Base-by-base conservation (phyloP, 2,329 filamentous ascomycete species). In the Gyromitra esculenta region DNA sequence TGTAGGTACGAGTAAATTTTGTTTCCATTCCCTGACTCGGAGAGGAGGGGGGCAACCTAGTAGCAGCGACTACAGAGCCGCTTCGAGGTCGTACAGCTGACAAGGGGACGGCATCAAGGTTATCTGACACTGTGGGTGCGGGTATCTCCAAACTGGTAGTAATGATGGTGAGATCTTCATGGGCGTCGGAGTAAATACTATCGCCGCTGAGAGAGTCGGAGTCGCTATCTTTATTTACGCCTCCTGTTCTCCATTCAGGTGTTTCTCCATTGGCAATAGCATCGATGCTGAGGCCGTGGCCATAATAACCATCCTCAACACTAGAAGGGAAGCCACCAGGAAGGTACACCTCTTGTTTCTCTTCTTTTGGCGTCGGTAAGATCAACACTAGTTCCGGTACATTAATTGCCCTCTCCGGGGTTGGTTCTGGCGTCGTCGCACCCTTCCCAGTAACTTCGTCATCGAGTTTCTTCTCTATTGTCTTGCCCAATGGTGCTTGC, bases 151-250 rank as follows among this genome's bases (percentile, higher is more conserved):
- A 31, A 5, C 25, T 35, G 5, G 5, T n/a, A 1, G 37, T 25
- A 5, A 25, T 43, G 18, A 18, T 15, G 2, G 54, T 35, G 13
- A 74, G 50, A 6, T 65, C 64, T 50, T 79, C 77, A 35, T 48
- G 62, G 3, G 77, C 77, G 25, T 79, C 77, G 1, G 37, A 52
- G 41, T 74, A 77, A 48, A 76, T 64, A 48, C 69, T 73, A 1
- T 67, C 77, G 35, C 62, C 75, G 31, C 63, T 68, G 41, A 50
- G 48, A 4, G 50, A 63, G 15, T 50, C 63, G 0, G 48, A n/a
- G 48, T 62, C 57, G 37, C 21, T 13, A 31, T 54, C 50, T 25
- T 21, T 54, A 18, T 54, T 25, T 57, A 8, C 2, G 3, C 8
- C 18, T 18, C 15, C 3, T 21, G 15, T 52, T 25, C 15, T 8